These are phyloP conservation scores for Dendrobium officinale DNA, from an alignment of 106 monocot genomes.

Conservation along the genomic window DNA sequence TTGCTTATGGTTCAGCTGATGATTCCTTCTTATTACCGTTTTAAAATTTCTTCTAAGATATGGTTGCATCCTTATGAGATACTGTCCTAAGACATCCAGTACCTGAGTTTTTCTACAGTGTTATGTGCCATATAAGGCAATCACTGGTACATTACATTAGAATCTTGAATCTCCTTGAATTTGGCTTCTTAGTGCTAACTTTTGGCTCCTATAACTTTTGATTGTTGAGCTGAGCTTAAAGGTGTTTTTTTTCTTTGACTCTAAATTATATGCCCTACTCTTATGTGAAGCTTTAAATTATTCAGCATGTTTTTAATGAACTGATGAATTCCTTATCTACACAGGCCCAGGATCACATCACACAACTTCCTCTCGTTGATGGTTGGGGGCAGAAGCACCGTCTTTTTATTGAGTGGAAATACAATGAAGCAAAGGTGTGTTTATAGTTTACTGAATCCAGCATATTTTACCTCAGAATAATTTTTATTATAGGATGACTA, in stretches of 20 bases:
- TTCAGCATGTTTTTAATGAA: not conserved
- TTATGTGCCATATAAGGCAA: not conserved
- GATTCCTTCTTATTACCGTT: not conserved
- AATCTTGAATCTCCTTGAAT: not conserved
- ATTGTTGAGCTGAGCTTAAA: not conserved
- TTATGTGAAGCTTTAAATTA: not conserved
- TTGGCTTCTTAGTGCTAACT: not conserved
- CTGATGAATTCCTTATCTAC: slow-evolving; percentile 2
- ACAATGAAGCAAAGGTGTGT: slow-evolving; percentile 64
- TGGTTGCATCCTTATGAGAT: not conserved
- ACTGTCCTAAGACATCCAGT: not conserved
- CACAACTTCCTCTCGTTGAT: slow-evolving; percentile 31
- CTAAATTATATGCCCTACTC: not conserved
- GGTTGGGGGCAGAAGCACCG: slow-evolving; percentile 60
- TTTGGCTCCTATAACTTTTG: not conserved
- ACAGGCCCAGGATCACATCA: slow-evolving; percentile 55
- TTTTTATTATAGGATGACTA: not conserved
- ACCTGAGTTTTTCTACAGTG: not conserved
- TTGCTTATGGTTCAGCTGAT: not conserved
- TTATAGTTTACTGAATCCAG: not conserved
- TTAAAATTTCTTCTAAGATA: not conserved
- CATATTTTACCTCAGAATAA: not conserved
- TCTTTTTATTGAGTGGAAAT: slow-evolving; percentile 70
- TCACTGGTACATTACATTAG: not conserved
- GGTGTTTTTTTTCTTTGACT: not conserved